Base-by-base conservation (phyloP, 2,329 filamentous ascomycete genomes). In the Ustilaginoidea virens region DNA sequence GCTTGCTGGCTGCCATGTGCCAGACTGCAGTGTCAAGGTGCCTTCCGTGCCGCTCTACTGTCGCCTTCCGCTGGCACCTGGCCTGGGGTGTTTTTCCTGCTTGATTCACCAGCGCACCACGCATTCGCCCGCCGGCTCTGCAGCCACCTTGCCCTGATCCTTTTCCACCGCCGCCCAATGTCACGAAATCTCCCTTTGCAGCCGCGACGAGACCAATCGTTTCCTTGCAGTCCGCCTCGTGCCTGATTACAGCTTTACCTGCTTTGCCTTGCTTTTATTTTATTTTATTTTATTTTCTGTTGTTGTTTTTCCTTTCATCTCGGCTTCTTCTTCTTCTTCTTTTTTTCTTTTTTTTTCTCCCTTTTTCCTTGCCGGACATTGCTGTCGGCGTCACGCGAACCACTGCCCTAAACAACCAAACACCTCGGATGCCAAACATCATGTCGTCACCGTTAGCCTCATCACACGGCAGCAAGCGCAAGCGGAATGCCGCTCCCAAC, bases 391-490 rank as follows among this genome's bases (percentile, higher is more conserved):
- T 29, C 26, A 24, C 29, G 29, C 25, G 23, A 29, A 17, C 29
- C 17, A 23, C 13, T 25, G 11, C 25, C 25, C 17, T 26, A 18
- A 23, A 17, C 19, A 23, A 27, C 23, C 27, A 17, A 17, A 12
- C n/a, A 25, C 17, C 22, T 16, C 12, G 16, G 10, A 27, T 22
- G 16, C 27, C 14, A n/a, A 24, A 12, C 23, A 32, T 13, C 28
- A 78, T 79, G 74, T 66, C 74, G 17, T 74, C 73, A 17, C 62
- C 70, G 20, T 66, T 63, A 16, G 58, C 58, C 29, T 61, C 64
- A 14, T 56, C 62, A 33, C 57, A 62, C 36, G 58, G 58, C 39
- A 67, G 65, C 43, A 93, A 93, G 65, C 78, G 86, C 56, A 93
- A 93, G 69, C 75, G 86, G 52, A 69, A 67, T 32, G 59, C 60